Conservation (phyloP, 768 basidiomycete genomes). For the Hericium erinaceus region DNA sequence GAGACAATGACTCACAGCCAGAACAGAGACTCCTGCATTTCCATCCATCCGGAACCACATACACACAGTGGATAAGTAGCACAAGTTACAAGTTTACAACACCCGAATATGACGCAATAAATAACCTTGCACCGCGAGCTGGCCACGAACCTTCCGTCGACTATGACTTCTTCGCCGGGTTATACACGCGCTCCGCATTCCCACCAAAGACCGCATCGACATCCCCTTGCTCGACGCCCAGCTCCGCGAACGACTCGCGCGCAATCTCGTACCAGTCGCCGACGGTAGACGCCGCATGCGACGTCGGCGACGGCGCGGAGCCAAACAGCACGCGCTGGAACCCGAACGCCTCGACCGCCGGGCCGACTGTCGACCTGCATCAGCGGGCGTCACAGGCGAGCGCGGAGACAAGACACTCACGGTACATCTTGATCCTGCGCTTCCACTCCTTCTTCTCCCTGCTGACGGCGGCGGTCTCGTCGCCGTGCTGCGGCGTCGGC, state of each 20-base stretch:
- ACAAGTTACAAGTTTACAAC: no score
- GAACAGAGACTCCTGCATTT: no score
- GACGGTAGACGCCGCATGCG: constrained; percentile 37
- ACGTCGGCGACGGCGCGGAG: constrained; percentile 54
- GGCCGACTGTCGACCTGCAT: constrained; percentile 47
- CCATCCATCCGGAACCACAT: no score
- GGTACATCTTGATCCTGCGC: constrained; percentile 75
- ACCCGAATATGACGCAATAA: no score
- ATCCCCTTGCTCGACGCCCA: constrained; percentile 69
- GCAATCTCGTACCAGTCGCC: constrained; percentile 78
- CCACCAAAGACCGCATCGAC: constrained; percentile 64
- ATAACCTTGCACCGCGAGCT: no score
- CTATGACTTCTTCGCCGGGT: no score
- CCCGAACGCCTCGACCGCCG: constrained; percentile 79
- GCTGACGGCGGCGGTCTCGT: constrained; percentile 21
- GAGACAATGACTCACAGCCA: no score
- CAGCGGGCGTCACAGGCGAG: constrained; percentile 1
- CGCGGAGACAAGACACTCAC: constrained; percentile 53
- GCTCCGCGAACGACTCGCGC: constrained; percentile 67
- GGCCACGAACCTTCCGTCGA: no score
- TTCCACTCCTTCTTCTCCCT: constrained; percentile 52
- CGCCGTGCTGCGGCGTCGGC: constrained; percentile 30
- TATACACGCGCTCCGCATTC: constrained; percentile 40
- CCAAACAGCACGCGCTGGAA: constrained; percentile 78
- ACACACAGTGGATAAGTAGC: no score